These are phyloP conservation scores for Rhizopus sp. DNA, from an alignment of 371 early-diverging fungal species.

Conservation along the genomic window DNA sequence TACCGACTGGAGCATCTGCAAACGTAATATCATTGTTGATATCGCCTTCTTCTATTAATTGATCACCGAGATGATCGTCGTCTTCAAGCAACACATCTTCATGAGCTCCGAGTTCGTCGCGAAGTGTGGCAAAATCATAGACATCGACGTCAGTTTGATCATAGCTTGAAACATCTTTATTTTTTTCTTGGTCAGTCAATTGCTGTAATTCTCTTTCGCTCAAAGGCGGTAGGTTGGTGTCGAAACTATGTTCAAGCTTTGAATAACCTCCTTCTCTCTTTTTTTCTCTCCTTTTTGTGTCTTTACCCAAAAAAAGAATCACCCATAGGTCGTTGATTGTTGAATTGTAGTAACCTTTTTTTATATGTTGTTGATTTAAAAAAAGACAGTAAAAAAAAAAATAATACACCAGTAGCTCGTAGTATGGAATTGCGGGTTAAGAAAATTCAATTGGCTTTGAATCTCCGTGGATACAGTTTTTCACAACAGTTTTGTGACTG, in stretches of 20 bases:
- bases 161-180: constrained; percentile 11
- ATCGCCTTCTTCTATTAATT: constrained; percentile 76
- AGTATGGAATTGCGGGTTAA: background rate
- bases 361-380: constrained; percentile 8
- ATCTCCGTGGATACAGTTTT: background rate
- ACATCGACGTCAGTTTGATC: constrained; percentile 34
- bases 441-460: constrained; percentile 16
- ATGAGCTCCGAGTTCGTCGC: constrained; percentile 32
- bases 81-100: constrained; percentile 44
- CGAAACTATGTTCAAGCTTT: constrained; percentile 46
- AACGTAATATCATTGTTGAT: constrained; percentile 88
- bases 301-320: constrained; percentile 56
- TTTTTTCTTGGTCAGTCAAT: constrained; percentile 36
- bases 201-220: constrained; percentile 45
- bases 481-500: too few relatives aligned
- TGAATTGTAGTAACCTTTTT: background rate
- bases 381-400: constrained; percentile 1
- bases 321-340: constrained; percentile 31
- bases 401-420: background rate
- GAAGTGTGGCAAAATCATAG: constrained; percentile 47
- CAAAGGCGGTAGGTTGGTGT: constrained; percentile 62
- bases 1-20: constrained; percentile 64
- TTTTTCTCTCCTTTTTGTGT: constrained; percentile 2
- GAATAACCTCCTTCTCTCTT: background rate
- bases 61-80: constrained; percentile 52